A percentile compares a stretch with the other conserved stretches of the same genome.
Conservation (phyloP, 805 yeast genomes). For the Hanseniaspora lachancei region DNA sequence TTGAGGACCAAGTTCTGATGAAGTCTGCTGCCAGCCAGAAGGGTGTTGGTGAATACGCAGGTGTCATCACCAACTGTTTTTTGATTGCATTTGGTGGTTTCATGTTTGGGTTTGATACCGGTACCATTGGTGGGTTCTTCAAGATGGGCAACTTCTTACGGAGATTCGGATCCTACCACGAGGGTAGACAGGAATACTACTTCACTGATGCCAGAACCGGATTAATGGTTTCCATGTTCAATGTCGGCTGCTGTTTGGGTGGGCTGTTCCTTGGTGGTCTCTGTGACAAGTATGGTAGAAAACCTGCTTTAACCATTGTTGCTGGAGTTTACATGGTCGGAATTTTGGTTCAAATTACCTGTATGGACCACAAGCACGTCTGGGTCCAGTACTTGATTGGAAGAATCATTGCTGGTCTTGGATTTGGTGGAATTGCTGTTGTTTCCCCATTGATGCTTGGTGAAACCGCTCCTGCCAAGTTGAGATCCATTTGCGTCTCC, state of each 20-base stretch:
- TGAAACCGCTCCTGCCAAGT: slow-evolving; percentile 26
- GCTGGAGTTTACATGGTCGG: slow-evolving; percentile 56
- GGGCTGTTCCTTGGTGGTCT: slow-evolving; percentile 45
- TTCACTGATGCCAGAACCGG: slow-evolving; percentile 45
- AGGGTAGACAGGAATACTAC: slow-evolving; percentile 24
- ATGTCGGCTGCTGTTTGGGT: slow-evolving; percentile 66
- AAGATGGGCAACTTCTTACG: slow-evolving; percentile 40
- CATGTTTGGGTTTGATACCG: slow-evolving; percentile 70
- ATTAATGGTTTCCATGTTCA: slow-evolving; percentile 47
- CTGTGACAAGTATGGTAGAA: slow-evolving; percentile 56
- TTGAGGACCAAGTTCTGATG: background rate
- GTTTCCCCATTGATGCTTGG: slow-evolving; percentile 61
- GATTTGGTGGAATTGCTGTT: slow-evolving; percentile 68
- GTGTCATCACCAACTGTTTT: slow-evolving; percentile 24
- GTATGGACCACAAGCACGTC: slow-evolving; percentile 22
- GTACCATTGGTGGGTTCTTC: slow-evolving; percentile 66
- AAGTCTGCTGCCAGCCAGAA: slow-evolving; percentile 14
- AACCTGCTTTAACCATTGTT: slow-evolving; percentile 46
- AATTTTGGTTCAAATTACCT: slow-evolving; percentile 51
- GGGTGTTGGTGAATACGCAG: slow-evolving; percentile 26
- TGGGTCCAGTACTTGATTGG: slow-evolving; percentile 69
- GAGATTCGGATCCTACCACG: slow-evolving; percentile 42
- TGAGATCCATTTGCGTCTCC: slow-evolving; percentile 62
- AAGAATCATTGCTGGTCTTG: slow-evolving; percentile 55
- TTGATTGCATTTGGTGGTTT: slow-evolving; percentile 29